phyloP scores from a whole-genome alignment of 768 basidiomycete species.

The Trametes cingulata region DNA sequence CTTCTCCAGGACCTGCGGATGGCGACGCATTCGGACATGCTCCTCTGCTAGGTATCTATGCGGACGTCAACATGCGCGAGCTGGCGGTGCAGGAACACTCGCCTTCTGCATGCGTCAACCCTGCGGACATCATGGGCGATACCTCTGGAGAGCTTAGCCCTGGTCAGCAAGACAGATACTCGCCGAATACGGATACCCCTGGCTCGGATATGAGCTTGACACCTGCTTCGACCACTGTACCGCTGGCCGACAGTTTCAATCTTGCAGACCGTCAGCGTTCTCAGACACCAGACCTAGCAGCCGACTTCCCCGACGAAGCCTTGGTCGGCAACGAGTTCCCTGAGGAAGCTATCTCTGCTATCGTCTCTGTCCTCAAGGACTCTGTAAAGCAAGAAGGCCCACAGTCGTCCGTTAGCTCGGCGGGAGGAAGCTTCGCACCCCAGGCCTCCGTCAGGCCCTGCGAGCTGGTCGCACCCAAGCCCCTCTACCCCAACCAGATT shows the following conservation, averaged over 20 bases:
- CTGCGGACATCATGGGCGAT: slow-evolving; percentile 37
- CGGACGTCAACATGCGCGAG: slow-evolving; percentile 39
- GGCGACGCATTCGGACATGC: not conserved
- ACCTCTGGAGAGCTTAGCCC: not conserved
- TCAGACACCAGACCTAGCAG: not conserved
- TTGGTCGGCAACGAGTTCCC: slow-evolving; percentile 17
- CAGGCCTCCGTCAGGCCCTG: not conserved
- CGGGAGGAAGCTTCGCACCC: not conserved
- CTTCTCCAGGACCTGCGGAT: not conserved
- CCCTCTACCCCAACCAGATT: slow-evolving; percentile 5
- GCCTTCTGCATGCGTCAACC: slow-evolving; percentile 38
- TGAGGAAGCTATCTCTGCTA: slow-evolving; percentile 28
- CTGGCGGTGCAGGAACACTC: slow-evolving; percentile 20
- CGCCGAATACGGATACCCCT: not conserved
- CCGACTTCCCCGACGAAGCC: not conserved
- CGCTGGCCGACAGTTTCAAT: not conserved
- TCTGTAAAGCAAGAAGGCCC: slow-evolving; percentile 14
- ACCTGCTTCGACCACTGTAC: not conserved
- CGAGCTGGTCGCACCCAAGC: slow-evolving; percentile 8
- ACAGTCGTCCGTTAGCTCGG: not conserved
- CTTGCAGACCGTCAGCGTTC: not conserved
- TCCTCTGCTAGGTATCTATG: slow-evolving; percentile 29
- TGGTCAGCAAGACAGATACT: not conserved
- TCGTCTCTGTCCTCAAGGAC: slow-evolving; percentile 28
- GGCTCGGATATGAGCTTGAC: not conserved